These are phyloP conservation scores for Moesziomyces parantarcticus DNA, from an alignment of 1,284 basidiomycete genomes.

Conservation along the genomic window DNA sequence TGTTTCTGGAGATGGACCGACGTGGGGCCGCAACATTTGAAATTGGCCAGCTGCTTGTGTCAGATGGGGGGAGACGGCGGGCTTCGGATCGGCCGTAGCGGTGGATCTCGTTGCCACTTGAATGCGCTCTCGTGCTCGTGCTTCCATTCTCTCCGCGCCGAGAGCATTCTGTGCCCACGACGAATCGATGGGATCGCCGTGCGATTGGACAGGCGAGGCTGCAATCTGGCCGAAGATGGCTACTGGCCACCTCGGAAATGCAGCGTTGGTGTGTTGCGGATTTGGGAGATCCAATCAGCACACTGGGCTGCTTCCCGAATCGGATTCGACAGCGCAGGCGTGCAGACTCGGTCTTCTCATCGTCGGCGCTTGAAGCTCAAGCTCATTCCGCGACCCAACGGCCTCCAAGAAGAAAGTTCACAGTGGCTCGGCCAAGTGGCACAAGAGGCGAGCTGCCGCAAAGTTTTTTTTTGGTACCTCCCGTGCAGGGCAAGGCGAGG, in stretches of 20 bases:
- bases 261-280: neutral
- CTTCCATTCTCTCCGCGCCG: too few species aligned
- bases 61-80: neutral
- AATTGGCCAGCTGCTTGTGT: neutral
- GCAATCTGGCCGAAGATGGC: neutral
- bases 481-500: too few species aligned
- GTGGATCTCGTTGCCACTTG: neutral
- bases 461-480: neutral
- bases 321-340: too few species aligned
- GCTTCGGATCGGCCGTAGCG: neutral
- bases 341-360: neutral
- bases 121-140: neutral
- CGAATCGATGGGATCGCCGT: too few species aligned
- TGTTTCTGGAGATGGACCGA: neutral
- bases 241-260: neutral
- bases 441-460: neutral
- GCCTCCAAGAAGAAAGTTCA: neutral
- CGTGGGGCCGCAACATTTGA: constrained; percentile 3
- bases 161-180: too few species aligned
- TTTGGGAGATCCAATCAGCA: neutral
- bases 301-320: neutral
- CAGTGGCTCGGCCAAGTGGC: neutral
- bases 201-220: neutral
- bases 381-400: too few species aligned
- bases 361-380: too few species aligned